A percentile compares a stretch with the other conserved stretches of the same genome.
phyloP scores from a whole-genome alignment of 1,139 yeast genomes.

The Candida tropicalis region DNA sequence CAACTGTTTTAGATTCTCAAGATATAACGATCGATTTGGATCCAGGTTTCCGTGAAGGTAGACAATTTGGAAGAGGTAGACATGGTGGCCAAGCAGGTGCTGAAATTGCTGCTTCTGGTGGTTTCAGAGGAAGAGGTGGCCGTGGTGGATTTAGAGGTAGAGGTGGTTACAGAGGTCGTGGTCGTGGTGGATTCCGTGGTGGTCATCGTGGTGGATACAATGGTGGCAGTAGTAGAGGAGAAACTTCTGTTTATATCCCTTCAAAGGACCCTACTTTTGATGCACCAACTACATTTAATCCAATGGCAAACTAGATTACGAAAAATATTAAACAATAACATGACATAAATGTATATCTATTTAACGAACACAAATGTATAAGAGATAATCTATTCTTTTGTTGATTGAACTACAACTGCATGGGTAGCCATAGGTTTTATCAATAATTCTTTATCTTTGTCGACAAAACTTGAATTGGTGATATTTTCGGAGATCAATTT shows the following conservation, averaged over 20 bases:
- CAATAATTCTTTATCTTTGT: slow-evolving; percentile 18
- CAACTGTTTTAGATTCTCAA: slow-evolving; percentile 81
- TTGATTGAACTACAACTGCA: slow-evolving; percentile 19
- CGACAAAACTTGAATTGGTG: slow-evolving; percentile 21
- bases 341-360: no score
- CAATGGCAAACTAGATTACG: slow-evolving; percentile 17
- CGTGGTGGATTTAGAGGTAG: slow-evolving; percentile 36
- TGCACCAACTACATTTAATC: slow-evolving; percentile 21
- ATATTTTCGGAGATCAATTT: slow-evolving; percentile 20
- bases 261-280: slow-evolving; percentile 22
- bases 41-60: slow-evolving; percentile 92
- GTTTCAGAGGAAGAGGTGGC: slow-evolving; percentile 24
- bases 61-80: slow-evolving; percentile 91
- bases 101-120: slow-evolving; percentile 32
- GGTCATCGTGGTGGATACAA: slow-evolving; percentile 41
- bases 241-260: slow-evolving; percentile 23
- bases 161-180: slow-evolving; percentile 22
- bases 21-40: slow-evolving; percentile 83
- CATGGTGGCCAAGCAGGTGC: slow-evolving; percentile 79
- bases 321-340: not conserved
- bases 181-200: slow-evolving; percentile 44
- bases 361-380: not conserved
- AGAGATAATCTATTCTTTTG: not conserved
- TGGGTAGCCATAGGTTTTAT: slow-evolving; percentile 33
- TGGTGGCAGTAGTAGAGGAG: slow-evolving; percentile 17